A percentile compares a stretch with the other conserved stretches of the same genome.
Conservation (phyloP, 192 early-diverging fungal species). For the Gaertneriomyces semiglobifer region DNA sequence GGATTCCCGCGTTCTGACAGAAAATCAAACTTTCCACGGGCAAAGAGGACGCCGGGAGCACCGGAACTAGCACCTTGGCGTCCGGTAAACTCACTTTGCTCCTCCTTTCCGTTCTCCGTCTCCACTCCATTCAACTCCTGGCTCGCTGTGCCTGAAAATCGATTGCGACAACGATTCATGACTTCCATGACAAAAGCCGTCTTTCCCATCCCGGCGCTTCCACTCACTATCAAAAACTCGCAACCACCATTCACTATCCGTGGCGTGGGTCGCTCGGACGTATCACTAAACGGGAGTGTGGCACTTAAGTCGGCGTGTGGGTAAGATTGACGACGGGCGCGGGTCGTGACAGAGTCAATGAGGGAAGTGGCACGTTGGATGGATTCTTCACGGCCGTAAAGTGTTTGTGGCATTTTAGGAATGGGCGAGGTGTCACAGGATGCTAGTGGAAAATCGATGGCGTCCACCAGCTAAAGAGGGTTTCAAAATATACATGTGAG, state of each 20-base stretch:
- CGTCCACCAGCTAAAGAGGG: not conserved
- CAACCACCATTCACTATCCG: not conserved
- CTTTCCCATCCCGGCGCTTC: not conserved
- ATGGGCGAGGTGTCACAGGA: not conserved
- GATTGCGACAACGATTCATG: not conserved
- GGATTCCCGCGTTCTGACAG: not conserved
- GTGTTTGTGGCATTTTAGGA: not conserved
- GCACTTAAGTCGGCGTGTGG: not conserved
- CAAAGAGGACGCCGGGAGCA: not conserved
- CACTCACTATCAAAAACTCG: not conserved
- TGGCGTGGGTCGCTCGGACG: not conserved
- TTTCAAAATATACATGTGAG: too few relatives aligned
- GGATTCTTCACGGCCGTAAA: not conserved
- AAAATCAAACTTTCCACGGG: not conserved
- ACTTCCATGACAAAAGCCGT: slow-evolving; percentile 1
- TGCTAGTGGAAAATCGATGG: not conserved
- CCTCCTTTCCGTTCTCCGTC: not conserved
- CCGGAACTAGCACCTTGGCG: not conserved
- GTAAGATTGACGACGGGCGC: not conserved
- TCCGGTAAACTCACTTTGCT: not conserved
- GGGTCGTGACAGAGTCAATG: not conserved
- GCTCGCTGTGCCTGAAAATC: not conserved
- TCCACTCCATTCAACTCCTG: too few relatives aligned
- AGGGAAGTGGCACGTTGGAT: not conserved
- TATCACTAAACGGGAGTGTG: not conserved